Evolutionary conservation across 2,329 filamentous ascomycete species (phyloP).

Genomic region (Dothideomycetes sp.): DNA sequence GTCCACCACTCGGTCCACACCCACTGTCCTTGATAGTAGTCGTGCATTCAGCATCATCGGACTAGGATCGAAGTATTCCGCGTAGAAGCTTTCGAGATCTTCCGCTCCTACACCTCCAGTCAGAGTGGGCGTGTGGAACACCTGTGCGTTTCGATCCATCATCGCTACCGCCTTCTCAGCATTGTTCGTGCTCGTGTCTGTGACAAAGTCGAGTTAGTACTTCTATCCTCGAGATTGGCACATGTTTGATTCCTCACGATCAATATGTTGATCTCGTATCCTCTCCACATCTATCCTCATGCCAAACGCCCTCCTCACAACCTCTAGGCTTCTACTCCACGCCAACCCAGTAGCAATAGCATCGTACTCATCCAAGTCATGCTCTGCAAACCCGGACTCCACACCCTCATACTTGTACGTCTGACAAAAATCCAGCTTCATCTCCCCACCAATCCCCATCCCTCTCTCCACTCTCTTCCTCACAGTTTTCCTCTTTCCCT

Average conservation of each 20-base stretch:
- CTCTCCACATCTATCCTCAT: slow-evolving; percentile 35
- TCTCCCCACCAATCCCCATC: slow-evolving; percentile 37
- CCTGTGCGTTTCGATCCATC: slow-evolving; percentile 25
- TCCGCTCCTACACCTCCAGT: slow-evolving; percentile 32
- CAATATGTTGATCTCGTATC: slow-evolving; percentile 27
- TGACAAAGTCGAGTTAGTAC: too few relatives aligned
- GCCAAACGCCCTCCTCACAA: slow-evolving; percentile 50
- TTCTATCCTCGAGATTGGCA: too few relatives aligned
- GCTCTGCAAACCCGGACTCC: slow-evolving; percentile 59
- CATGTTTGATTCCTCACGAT: too few relatives aligned
- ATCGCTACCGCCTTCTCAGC: slow-evolving; percentile 26
- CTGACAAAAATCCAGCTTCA: slow-evolving; percentile 24
- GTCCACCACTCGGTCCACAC: slow-evolving; percentile 49
- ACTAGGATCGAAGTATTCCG: slow-evolving; percentile 42
- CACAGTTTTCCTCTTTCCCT: slow-evolving; percentile 38
- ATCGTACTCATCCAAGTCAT: slow-evolving; percentile 57
- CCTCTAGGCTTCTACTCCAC: slow-evolving; percentile 53
- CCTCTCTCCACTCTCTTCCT: slow-evolving; percentile 39
- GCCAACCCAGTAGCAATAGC: slow-evolving; percentile 53
- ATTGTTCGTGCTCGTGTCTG: slow-evolving; percentile 21
- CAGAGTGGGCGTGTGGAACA: slow-evolving; percentile 34
- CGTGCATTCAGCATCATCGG: slow-evolving; percentile 42
- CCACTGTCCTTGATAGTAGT: slow-evolving; percentile 47
- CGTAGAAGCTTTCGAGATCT: slow-evolving; percentile 42
- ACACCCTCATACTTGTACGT: slow-evolving; percentile 45